Conservation (phyloP, 495 filamentous ascomycete genomes). For the Annulohypoxylon maeteangense region DNA sequence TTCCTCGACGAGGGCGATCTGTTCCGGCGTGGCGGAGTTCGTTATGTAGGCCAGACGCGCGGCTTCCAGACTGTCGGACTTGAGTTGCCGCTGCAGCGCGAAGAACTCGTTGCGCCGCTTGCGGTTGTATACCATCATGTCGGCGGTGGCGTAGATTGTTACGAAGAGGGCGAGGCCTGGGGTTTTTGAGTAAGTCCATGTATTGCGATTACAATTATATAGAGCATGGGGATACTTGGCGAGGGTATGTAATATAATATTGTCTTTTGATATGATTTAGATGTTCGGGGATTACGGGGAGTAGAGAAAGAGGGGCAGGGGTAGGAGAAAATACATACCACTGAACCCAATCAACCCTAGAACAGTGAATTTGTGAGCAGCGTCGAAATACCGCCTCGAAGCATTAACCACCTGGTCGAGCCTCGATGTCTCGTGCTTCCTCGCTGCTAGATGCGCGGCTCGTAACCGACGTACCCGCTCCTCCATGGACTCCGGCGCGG, state of each 20-base stretch:
- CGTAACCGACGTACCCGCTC: conserved; percentile 89
- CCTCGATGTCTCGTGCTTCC: conserved; percentile 68
- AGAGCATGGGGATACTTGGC: not conserved
- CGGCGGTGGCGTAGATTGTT: conserved; percentile 81
- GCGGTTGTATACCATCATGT: conserved; percentile 90
- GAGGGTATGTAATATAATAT: not conserved
- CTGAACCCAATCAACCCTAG: conserved; percentile 80
- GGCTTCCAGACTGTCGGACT: conserved; percentile 60
- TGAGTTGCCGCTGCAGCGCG: conserved; percentile 68
- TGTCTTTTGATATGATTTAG: not conserved
- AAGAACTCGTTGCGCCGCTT: conserved; percentile 72
- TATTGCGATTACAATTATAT: too few relatives aligned
- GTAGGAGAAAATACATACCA: conserved; percentile 61
- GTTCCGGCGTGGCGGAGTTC: conserved; percentile 70
- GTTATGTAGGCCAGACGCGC: conserved; percentile 70
- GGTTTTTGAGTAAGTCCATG: not conserved
- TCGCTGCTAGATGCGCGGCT: conserved; percentile 77
- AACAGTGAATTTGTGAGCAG: conserved; percentile 81
- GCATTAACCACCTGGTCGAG: conserved; percentile 76
- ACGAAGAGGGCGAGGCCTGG: conserved; percentile 77
- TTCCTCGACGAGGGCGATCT: conserved; percentile 61
- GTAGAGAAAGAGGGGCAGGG: not conserved
- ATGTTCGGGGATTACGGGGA: not conserved
- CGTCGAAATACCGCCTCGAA: conserved; percentile 81
- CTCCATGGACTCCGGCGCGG: conserved; percentile 77